A percentile compares a stretch with the other conserved stretches of the same genome.
phyloP scores from a whole-genome alignment of 225 moss, liverwort and hornwort genomes.

The Straminergon stramineum region DNA sequence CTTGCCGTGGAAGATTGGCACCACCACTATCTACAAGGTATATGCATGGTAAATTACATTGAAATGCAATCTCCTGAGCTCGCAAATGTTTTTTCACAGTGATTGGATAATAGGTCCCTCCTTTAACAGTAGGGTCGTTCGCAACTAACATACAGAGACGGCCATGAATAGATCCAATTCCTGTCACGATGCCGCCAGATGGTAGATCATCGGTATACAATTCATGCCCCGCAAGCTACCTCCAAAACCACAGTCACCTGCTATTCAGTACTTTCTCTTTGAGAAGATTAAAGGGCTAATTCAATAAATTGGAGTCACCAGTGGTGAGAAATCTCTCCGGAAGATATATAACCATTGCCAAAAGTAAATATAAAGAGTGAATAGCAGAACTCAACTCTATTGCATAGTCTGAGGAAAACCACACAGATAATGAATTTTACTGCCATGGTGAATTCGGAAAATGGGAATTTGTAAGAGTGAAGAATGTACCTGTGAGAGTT shows the following conservation, averaged over 20 bases:
- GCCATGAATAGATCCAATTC: constrained; percentile 82
- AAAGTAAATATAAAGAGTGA: neutral
- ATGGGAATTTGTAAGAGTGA: neutral
- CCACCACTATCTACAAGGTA: constrained; percentile 99
- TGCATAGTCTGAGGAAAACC: neutral
- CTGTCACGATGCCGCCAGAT: constrained; percentile 93
- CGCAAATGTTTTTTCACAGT: constrained; percentile 98
- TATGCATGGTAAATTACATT: constrained; percentile 82
- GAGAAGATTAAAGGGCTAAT: neutral
- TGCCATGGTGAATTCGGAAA: neutral
- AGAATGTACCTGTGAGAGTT: constrained; percentile 78
- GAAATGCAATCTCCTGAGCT: constrained; percentile 96
- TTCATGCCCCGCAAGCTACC: constrained; percentile 96
- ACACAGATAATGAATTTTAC: neutral
- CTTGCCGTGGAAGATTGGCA: constrained; percentile 94
- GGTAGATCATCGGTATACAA: constrained; percentile 87
- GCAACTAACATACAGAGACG: constrained; percentile 91
- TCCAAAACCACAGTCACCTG: constrained; percentile 34
- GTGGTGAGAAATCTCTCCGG: neutral
- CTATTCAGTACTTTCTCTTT: constrained; percentile 26
- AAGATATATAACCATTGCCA: neutral
- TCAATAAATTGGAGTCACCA: neutral
- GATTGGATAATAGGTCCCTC: constrained; percentile 95
- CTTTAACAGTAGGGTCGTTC: constrained; percentile 97
- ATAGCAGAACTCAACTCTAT: neutral